Evolutionary conservation across 305 asterid genomes (phyloP), one percentile per base, ranked within the genome.

Genomic region (Ajuga reptans): DNA sequence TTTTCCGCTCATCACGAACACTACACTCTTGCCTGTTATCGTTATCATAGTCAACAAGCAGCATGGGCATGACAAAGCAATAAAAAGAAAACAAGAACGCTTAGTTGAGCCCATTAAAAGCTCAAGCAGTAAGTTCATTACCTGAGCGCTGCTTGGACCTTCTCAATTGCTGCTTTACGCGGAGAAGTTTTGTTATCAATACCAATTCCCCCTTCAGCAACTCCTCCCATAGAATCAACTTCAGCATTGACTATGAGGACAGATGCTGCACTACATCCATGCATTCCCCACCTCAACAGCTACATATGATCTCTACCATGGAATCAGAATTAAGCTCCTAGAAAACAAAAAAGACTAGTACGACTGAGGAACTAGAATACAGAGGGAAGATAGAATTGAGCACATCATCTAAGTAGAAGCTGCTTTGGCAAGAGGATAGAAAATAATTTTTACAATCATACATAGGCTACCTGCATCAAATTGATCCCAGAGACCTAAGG

Each of bases 221-320:
- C 93, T 71, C 92, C 96, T 79, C 96, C 99, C 99, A 93, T 93
- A 79, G 92, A 87, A 86, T 86, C 90, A 80, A 84, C 84, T 79
- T 89, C 95, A 78, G 96, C 96, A 80, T 84, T 73, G 82, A 86
- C 87, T 86, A 82, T 3, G 68, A 78, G 78, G 78, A 68, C 80
- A 83, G 81, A 78, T 74, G 84, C 82, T 72, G 88, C 77, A 77
- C 84, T 74, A 81, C 90, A 87, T 83, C 92, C 91, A 86, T 82
- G 86, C 91, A 87, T 84, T 72, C 86, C 91, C 78, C 75, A 72
- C 75, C 69, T 80, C 78, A 79, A 80, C 64, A 73, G 84, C 83
- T 75, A 79, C 47, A 63, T 70, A 75, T 71, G 63, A 54, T 73
- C 72, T 69, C 78, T 82, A 69, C 77, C 89, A 87, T 81, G 58